Base-by-base conservation (phyloP, 371 early-diverging fungal species). In the Sporodiniella umbellata region DNA sequence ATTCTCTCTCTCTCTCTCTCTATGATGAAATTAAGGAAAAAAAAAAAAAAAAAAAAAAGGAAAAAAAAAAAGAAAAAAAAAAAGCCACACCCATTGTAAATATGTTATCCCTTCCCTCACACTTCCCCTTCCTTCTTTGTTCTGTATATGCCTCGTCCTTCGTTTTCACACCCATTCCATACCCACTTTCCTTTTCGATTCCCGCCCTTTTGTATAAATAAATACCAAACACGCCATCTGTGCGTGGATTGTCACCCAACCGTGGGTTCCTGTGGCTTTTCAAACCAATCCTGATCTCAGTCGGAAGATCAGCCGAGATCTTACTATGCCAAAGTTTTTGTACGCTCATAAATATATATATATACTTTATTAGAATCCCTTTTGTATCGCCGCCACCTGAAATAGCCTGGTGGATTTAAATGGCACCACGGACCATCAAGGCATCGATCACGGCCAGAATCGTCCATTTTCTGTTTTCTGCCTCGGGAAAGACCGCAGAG, bases 381-480 rank as follows among this genome's bases (percentile, higher is more conserved):
- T n/a, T n/a, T n/a, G n/a, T n/a, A n/a, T n/a, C n/a, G n/a, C n/a
- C n/a, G n/a, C n/a, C n/a, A n/a, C n/a, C n/a, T n/a, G 14, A 24
- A 42, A 11, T n/a, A 35, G 5, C 15, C 35, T 35, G n/a, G 5
- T 35, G 5, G 15, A 15, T 33, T 40, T 58, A 58, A 42, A 58
- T 58, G 28, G 52, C 35, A 42, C 80, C 82, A 42, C 81, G 75
- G 33, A 81, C 80, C 35, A 92, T 54, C 43, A 90, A 70, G 11
- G 85, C 76, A 45, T 88, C 74, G 51, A 94, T 83, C 18, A 93
- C 88, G 7, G 96, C 85, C 66, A 96, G 68, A 46, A 94, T 94
- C 8, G 98, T 95, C 88, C 94, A 95, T 73, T 96, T 95, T 55
- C 98, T 85, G 80, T 96, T 95, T 70, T 96, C 95, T 4, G 97